A percentile compares a stretch with the other conserved stretches of the same genome.
Evolutionary conservation across 306 rosid species (phyloP).

Genomic region (Cyamopsis tetragonoloba): DNA sequence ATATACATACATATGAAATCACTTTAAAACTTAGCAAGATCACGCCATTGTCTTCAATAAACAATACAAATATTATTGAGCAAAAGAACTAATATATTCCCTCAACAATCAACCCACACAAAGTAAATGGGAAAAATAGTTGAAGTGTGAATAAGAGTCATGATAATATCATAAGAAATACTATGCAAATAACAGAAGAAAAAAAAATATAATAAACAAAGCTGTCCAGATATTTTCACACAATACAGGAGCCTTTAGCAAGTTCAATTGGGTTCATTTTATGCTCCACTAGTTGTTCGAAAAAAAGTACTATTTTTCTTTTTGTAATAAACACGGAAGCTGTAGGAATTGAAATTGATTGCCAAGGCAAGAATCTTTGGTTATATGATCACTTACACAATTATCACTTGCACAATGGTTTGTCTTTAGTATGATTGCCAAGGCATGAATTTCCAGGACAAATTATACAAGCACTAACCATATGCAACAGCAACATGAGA

Average conservation of each 20-base stretch:
- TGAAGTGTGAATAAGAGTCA: not conserved
- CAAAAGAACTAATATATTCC: conserved; percentile 9
- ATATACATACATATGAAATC: not conserved
- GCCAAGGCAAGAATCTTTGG: not conserved
- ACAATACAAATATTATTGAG: not conserved
- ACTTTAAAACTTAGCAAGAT: not conserved
- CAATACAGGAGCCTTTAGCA: not conserved
- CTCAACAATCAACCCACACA: conserved; percentile 4
- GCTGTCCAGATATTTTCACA: not conserved
- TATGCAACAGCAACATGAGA: conserved; percentile 2
- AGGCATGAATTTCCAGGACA: not conserved
- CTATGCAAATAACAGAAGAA: not conserved
- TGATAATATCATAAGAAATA: not conserved
- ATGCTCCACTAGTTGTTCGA: not conserved
- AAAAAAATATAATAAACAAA: not conserved
- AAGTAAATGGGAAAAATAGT: not conserved
- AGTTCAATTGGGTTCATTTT: not conserved
- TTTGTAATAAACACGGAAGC: not conserved
- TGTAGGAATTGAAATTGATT: not conserved
- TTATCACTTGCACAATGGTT: not conserved
- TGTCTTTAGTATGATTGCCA: not conserved
- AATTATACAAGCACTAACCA: not conserved
- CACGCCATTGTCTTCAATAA: not conserved
- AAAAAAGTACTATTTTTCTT: too few species aligned
- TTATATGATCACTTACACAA: not conserved